Percentiles rank a stretch among this genome's conserved stretches.
These are phyloP conservation scores for Cyclanthera cordifolia DNA, from an alignment of 306 rosid genomes.

Conservation along the genomic window DNA sequence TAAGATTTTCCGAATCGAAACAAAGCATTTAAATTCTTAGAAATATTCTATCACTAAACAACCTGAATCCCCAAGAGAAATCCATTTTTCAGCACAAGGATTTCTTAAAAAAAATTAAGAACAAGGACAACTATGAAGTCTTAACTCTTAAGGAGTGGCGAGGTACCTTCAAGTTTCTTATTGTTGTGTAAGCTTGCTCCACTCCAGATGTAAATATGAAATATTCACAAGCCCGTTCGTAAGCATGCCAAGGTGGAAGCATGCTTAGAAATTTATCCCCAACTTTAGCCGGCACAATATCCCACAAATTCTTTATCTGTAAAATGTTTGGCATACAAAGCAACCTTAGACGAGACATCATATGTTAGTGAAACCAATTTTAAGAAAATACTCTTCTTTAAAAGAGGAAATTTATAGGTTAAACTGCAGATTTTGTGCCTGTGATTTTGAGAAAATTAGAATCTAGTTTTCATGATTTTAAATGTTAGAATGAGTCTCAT, in stretches of 20 bases:
- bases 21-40: not conserved
- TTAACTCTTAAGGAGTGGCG: not conserved
- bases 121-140: not conserved
- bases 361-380: not conserved
- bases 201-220: slow-evolving; percentile 57
- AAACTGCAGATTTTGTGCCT: too few species aligned
- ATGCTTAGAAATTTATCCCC: slow-evolving; percentile 88
- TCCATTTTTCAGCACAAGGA: not conserved
- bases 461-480: too few species aligned
- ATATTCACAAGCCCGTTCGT: slow-evolving; percentile 86
- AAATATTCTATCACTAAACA: not conserved
- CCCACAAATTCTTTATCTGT: slow-evolving; percentile 60
- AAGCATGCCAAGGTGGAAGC: slow-evolving; percentile 98
- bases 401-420: not conserved
- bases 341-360: not conserved
- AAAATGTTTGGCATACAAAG: slow-evolving; percentile 17
- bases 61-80: not conserved
- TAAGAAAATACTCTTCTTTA: not conserved
- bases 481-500: too few species aligned
- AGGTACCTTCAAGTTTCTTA: slow-evolving; percentile 78
- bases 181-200: slow-evolving; percentile 73
- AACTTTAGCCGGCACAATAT: slow-evolving; percentile 55
- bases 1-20: not conserved
- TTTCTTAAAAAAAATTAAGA: too few species aligned
- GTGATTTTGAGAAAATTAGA: too few species aligned